Conservation (phyloP, 1,139 yeast genomes). For the Suhomyces yuchorum region DNA sequence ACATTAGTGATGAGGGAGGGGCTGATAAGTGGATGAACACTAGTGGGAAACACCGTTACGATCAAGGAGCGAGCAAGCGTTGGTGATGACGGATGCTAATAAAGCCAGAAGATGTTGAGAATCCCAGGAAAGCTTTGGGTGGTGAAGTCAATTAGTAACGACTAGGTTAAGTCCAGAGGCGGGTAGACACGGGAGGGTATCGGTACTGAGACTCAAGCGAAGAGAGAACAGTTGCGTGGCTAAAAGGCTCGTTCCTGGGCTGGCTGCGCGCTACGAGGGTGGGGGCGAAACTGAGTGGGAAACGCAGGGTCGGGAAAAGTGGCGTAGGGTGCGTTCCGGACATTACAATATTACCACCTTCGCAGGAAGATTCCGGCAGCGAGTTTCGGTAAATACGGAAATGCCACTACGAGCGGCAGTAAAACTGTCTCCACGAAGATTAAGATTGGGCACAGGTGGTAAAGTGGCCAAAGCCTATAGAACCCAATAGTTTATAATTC, state of each 20-base stretch:
- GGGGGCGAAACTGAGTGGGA: conserved; percentile 2
- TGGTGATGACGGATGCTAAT: background rate
- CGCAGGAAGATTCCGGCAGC: too few relatives aligned
- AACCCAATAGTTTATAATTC: background rate
- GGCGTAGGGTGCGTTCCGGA: background rate
- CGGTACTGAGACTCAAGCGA: background rate
- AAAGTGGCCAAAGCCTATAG: background rate
- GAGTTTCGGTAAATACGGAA: background rate
- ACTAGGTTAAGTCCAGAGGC: background rate
- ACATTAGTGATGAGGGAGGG: background rate
- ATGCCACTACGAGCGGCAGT: background rate
- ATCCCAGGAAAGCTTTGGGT: background rate
- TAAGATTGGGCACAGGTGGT: too few relatives aligned
- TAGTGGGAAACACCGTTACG: background rate
- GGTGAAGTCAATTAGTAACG: background rate
- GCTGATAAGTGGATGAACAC: background rate
- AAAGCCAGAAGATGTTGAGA: background rate
- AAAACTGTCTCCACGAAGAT: too few relatives aligned
- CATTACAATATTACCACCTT: background rate
- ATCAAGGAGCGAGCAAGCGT: background rate
- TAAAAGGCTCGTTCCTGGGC: conserved; percentile 1
- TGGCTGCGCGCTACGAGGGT: background rate
- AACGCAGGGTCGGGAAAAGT: background rate
- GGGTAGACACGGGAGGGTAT: background rate
- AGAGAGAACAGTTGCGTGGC: background rate